Base-by-base conservation (phyloP, 75 land plant genomes). In the Cupressus sempervirens region DNA sequence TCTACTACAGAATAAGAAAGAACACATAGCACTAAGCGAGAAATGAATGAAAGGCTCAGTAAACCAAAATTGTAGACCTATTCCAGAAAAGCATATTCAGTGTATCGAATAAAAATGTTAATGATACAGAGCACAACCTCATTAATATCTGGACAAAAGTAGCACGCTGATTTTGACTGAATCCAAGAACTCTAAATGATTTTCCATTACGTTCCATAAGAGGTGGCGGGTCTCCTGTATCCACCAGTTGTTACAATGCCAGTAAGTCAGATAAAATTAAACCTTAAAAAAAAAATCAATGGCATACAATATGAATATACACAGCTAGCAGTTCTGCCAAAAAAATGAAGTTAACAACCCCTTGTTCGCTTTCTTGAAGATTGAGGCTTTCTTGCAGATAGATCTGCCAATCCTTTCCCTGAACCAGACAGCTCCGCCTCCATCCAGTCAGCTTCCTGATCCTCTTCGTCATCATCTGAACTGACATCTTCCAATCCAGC, bases 161-260 rank as follows among this genome's bases (percentile, higher is more conserved):
- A 79, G 94, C 92, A 74, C 99, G 91, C 58, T 98, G 99, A 85
- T 87, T 92, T 76, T 94, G 97, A 81, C 88, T 94, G 85, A 98
- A 98, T 15, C 99, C 99, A 18, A 95, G 89, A 80, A 98, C 90
- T 83, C 91, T 92, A 30, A 98, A 91, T 58, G 95, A 93, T 83
- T 86, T 93, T 43, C 98, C 99, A 83, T 95, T 98, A 23, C 99
- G 99, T 89, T 95, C 99, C 96, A 98, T 98, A 58, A 98, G 76
- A 83, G 99, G 99, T 80, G 87, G 85, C 76, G 96, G 92, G 65
- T 94, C 98, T 18, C 74, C 35, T 35, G 77, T 52, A 70, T 87
- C 90, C 53, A 82, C 91, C 88, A 85, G 23, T 48, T 84, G 79
- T 16, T 14, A 41, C 35, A 41, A 77, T 26, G 15, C 7, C 41